These are phyloP conservation scores for Pouteria glomerata DNA, from an alignment of 148 eudicot species.

Conservation along the genomic window DNA sequence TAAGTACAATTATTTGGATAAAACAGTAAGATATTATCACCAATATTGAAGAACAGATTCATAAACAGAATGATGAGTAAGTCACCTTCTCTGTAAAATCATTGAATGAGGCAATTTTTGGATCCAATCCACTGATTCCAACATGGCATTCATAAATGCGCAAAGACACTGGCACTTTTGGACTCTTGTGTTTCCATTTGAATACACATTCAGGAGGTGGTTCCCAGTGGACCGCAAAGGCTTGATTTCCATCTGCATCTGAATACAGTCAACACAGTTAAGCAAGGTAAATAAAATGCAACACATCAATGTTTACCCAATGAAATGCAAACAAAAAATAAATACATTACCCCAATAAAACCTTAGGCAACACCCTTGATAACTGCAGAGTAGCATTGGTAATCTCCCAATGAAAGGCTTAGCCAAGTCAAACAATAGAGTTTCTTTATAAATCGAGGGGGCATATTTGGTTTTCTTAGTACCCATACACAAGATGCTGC, in stretches of 20 bases:
- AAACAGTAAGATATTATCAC: background rate
- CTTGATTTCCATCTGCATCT: conserved; percentile 71
- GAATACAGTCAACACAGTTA: conserved; percentile 12
- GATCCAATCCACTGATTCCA: conserved; percentile 81
- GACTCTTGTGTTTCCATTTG: conserved; percentile 71
- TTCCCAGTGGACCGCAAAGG: conserved; percentile 95
- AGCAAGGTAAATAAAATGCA: conserved; percentile 5
- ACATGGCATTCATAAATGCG: conserved; percentile 94
- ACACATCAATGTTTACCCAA: background rate
- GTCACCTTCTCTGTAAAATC: conserved; percentile 71
- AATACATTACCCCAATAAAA: background rate
- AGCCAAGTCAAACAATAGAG: background rate
- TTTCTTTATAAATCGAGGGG: background rate
- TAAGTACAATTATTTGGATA: background rate
- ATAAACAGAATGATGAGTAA: background rate
- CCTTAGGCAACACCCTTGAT: background rate
- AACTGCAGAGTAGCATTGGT: background rate
- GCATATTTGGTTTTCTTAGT: too few species aligned
- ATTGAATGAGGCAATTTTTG: conserved; percentile 68
- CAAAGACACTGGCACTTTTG: conserved; percentile 65
- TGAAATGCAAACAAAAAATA: background rate
- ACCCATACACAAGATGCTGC: too few species aligned
- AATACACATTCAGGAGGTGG: conserved; percentile 72
- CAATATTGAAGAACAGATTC: background rate
- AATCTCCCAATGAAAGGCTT: background rate